These are phyloP conservation scores for Platanthera guangdongensis DNA, from an alignment of 106 monocot genomes.

Conservation along the genomic window DNA sequence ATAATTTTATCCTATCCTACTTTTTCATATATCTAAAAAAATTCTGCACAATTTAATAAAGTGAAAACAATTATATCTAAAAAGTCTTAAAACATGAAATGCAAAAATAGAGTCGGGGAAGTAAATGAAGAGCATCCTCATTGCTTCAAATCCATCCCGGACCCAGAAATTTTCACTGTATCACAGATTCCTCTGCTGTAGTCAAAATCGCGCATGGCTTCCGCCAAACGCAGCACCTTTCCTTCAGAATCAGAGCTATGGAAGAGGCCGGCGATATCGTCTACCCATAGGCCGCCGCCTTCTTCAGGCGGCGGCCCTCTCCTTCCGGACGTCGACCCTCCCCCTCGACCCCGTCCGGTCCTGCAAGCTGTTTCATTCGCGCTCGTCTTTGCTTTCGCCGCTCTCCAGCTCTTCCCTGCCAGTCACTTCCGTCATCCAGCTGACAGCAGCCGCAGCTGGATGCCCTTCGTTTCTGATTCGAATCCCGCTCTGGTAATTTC, in stretches of 20 bases:
- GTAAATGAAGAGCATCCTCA: too few relatives aligned
- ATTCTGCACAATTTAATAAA: too few relatives aligned
- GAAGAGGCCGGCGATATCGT: slow-evolving; percentile 1
- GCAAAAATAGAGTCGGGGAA: too few relatives aligned
- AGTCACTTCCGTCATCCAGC: slow-evolving; percentile 72
- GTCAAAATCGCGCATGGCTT: neutral
- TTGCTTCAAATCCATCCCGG: too few relatives aligned
- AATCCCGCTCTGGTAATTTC: slow-evolving; percentile 2
- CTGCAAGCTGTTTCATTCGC: slow-evolving; percentile 47
- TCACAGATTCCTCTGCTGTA: too few relatives aligned
- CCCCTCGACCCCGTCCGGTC: slow-evolving; percentile 36
- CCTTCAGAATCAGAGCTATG: neutral
- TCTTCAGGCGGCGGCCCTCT: slow-evolving; percentile 11
- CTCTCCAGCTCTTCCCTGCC: slow-evolving; percentile 75
- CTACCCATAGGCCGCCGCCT: neutral
- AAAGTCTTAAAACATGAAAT: too few relatives aligned
- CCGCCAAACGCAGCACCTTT: neutral
- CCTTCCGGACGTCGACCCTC: slow-evolving; percentile 55
- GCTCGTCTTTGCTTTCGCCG: slow-evolving; percentile 42
- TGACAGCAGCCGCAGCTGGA: slow-evolving; percentile 53
- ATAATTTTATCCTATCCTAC: too few relatives aligned
- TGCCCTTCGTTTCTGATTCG: slow-evolving; percentile 26
- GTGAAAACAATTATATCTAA: too few relatives aligned
- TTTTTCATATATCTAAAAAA: too few relatives aligned
- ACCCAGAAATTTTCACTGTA: too few relatives aligned